Percentiles rank a stretch among this genome's conserved stretches.
Evolutionary conservation across 2,329 filamentous ascomycete genomes (phyloP).

Genomic region (Thermomyces lanuginosus): DNA sequence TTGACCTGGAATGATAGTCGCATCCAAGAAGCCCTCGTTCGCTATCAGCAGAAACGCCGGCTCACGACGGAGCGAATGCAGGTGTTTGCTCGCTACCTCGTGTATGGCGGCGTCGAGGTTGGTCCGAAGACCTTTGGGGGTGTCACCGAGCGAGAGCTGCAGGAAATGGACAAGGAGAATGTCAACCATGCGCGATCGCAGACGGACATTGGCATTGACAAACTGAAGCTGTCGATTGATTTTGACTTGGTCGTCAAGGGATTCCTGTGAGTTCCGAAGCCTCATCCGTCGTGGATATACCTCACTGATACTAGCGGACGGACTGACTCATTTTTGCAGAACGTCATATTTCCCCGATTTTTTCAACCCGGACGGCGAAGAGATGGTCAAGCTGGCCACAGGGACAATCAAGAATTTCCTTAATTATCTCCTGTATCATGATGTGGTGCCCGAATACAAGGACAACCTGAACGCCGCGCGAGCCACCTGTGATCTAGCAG

Average conservation of each 20-base stretch:
- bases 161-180: constrained; percentile 45
- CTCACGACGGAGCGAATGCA: constrained; percentile 45
- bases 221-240: constrained; percentile 58
- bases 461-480: constrained; percentile 51
- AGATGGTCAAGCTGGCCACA: constrained; percentile 43
- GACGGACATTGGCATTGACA: constrained; percentile 32
- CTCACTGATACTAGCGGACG: constrained; percentile 1
- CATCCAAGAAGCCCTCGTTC: constrained; percentile 70
- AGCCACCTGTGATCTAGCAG: constrained; percentile 48
- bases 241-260: constrained; percentile 63
- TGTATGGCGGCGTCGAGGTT: constrained; percentile 63
- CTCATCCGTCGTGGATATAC: neutral
- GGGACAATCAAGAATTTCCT: constrained; percentile 70
- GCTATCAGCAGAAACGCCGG: constrained; percentile 62
- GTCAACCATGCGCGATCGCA: constrained; percentile 46
- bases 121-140: constrained; percentile 46
- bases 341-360: constrained; percentile 41
- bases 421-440: constrained; percentile 68
- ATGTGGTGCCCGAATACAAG: constrained; percentile 68
- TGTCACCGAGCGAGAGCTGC: constrained; percentile 45
- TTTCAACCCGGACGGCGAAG: constrained; percentile 38
- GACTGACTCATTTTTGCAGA: constrained; percentile 15
- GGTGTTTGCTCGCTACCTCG: constrained; percentile 65
- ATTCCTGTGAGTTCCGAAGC: constrained; percentile 56
- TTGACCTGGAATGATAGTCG: constrained; percentile 38